These are phyloP conservation scores for Clavispora vitiphila DNA, from an alignment of 805 yeast species.

Conservation along the genomic window DNA sequence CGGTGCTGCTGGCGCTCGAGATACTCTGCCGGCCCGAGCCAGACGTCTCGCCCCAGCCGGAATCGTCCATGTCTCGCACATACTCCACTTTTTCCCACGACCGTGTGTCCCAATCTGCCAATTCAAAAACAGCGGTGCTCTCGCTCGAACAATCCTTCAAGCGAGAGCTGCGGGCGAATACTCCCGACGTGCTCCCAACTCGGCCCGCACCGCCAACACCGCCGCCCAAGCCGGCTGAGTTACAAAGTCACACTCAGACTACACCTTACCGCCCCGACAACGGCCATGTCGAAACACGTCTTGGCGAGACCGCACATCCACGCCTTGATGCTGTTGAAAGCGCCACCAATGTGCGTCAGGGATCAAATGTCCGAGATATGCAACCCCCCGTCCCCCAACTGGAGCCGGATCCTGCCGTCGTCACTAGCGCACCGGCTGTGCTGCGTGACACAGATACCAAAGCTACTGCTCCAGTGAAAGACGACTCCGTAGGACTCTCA, in stretches of 20 bases:
- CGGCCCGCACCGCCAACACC: too few relatives aligned
- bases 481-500: conserved; percentile 2
- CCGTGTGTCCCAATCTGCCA: too few relatives aligned
- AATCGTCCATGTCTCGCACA: neutral
- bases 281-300: too few relatives aligned
- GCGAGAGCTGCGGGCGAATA: conserved; percentile 7
- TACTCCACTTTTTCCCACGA: conserved; percentile 28
- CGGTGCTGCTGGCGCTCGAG: neutral
- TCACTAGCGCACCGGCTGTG: conserved; percentile 12
- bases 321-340: too few relatives aligned
- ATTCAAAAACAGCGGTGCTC: conserved; percentile 22
- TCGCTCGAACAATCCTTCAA: neutral
- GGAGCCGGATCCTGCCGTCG: neutral
- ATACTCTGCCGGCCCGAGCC: neutral
- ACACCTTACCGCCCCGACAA: too few relatives aligned
- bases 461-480: neutral
- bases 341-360: too few relatives aligned
- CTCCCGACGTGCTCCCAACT: too few relatives aligned
- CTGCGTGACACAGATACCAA: neutral
- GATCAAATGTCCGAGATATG: too few relatives aligned
- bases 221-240: too few relatives aligned
- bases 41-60: neutral
- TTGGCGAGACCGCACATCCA: too few relatives aligned
- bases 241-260: too few relatives aligned
- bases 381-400: too few relatives aligned